Base-by-base conservation (phyloP, 31 red algal genomes). In the Odonthalia washingtoniensis region DNA sequence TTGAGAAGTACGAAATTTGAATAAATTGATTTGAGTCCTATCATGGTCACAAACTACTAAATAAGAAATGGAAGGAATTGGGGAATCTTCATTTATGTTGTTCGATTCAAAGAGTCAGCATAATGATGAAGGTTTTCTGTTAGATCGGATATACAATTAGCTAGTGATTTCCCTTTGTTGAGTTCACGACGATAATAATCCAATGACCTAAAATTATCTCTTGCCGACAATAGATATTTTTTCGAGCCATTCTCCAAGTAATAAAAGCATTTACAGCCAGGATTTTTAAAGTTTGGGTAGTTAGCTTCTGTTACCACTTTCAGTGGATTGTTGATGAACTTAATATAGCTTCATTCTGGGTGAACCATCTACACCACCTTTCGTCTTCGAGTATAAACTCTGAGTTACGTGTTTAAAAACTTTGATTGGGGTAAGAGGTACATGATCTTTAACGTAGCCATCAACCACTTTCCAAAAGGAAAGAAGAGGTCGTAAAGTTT, bases 311-410 rank as follows among this genome's bases (percentile, higher is more conserved):
- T 26, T 70, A 9, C 66, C 66, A 70, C 28, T 70, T 70, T 30
- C 6, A 26, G 27, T 70, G 66, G 12, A 9, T 18, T 70, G 12
- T 70, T 6, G 28, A 70, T 18, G 9, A 70, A 21, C 66, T 28
- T 33, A 70, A 36, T 33, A 70, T 6, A 33, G 12, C 9, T 36
- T 9, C 14, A 18, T 12, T 12, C 66, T 70, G 27, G 6, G 66
- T 30, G 16, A 28, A 9, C 28, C 66, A 36, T 30, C 66, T 12
- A 70, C 66, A 28, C 66, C 66, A 33, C 66, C 66, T 36, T 70
- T 70, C 5, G 66, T 70, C 28, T 36, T 70, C 27, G 66, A 70
- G 66, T 70, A 70, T 12, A 70, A 30, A 9, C 16, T 70, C 33
- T 70, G 66, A 9, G 28, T 18, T 6, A 12, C 66, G 28, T 70